Conservation (phyloP, 2,329 filamentous ascomycete genomes). For the Fusarium sp. region DNA sequence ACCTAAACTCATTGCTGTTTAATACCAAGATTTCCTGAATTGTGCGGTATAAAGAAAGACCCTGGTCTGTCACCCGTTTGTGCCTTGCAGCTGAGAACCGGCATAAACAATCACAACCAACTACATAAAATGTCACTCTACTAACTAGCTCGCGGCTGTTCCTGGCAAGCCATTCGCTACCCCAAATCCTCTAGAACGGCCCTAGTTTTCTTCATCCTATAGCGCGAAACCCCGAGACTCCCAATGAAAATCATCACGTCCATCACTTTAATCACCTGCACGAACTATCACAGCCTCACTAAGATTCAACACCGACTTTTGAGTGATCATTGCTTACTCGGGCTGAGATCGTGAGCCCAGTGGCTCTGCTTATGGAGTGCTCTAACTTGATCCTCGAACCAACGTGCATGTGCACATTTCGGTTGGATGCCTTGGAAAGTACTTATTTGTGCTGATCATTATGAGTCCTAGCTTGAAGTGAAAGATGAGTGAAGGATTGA, state of each 20-base stretch:
- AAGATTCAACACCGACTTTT: conserved; percentile 30
- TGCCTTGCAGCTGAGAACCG: conserved; percentile 37
- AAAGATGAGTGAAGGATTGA: neutral
- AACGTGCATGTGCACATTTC: conserved; percentile 39
- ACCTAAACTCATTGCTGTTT: too few relatives aligned
- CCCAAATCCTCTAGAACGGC: conserved; percentile 8
- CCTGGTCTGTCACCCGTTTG: conserved; percentile 36
- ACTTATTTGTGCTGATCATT: conserved; percentile 39
- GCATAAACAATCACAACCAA: conserved; percentile 31
- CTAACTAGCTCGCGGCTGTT: conserved; percentile 38
- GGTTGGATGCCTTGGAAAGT: conserved; percentile 37
- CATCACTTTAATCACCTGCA: conserved; percentile 47
- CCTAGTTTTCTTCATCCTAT: conserved; percentile 31
- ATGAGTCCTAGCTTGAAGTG: conserved; percentile 13
- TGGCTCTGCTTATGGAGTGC: conserved; percentile 19
- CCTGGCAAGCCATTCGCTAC: conserved; percentile 33
- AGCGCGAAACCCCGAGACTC: conserved; percentile 41
- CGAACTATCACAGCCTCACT: conserved; percentile 42
- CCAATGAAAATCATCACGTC: conserved; percentile 46
- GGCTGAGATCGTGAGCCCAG: conserved; percentile 22
- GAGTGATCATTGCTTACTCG: conserved; percentile 23
- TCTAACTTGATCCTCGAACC: conserved; percentile 39
- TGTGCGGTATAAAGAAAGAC: conserved; percentile 17
- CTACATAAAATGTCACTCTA: conserved; percentile 27
- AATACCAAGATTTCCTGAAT: neutral